These are phyloP conservation scores for Thalassiosira mediterranea DNA, from an alignment of 352 stramenopile genomes.

Conservation along the genomic window DNA sequence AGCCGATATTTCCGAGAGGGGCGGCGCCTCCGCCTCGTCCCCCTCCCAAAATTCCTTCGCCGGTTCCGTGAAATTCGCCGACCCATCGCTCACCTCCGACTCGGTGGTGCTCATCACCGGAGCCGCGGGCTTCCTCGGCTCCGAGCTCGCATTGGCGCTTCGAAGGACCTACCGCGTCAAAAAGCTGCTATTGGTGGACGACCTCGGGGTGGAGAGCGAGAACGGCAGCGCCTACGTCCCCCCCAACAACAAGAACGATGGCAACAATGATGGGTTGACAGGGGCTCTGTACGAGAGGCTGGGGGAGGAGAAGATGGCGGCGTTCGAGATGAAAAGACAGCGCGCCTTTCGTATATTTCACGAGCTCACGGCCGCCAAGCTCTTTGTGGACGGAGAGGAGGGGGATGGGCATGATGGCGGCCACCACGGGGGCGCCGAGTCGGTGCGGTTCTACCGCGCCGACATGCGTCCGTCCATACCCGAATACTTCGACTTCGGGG, in stretches of 20 bases:
- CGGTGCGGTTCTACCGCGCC: conserved; percentile 65
- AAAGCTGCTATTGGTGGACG: conserved; percentile 71
- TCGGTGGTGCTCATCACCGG: conserved; percentile 87
- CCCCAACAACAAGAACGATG: conserved; percentile 3
- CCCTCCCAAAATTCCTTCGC: too few species aligned
- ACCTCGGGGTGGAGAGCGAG: conserved; percentile 45
- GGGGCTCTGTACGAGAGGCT: conserved; percentile 26
- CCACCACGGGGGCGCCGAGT: conserved; percentile 4
- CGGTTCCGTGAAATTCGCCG: too few species aligned
- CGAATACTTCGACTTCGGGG: conserved; percentile 78
- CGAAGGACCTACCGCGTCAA: conserved; percentile 67
- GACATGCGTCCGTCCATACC: conserved; percentile 80
- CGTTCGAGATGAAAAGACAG: conserved; percentile 78
- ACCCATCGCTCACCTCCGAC: conserved; percentile 20
- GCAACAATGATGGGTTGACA: not conserved
- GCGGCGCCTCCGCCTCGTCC: too few species aligned
- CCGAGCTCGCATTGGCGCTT: conserved; percentile 72
- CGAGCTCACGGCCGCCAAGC: conserved; percentile 43
- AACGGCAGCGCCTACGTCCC: conserved; percentile 33
- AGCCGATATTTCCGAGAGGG: too few species aligned
- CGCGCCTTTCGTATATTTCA: conserved; percentile 75
- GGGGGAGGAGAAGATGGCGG: conserved; percentile 56
- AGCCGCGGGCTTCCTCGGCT: conserved; percentile 90
- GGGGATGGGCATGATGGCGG: not conserved
- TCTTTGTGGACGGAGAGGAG: not conserved